phyloP scores from a whole-genome alignment of 2,329 filamentous ascomycete genomes.

The Corynespora cassiicola region DNA sequence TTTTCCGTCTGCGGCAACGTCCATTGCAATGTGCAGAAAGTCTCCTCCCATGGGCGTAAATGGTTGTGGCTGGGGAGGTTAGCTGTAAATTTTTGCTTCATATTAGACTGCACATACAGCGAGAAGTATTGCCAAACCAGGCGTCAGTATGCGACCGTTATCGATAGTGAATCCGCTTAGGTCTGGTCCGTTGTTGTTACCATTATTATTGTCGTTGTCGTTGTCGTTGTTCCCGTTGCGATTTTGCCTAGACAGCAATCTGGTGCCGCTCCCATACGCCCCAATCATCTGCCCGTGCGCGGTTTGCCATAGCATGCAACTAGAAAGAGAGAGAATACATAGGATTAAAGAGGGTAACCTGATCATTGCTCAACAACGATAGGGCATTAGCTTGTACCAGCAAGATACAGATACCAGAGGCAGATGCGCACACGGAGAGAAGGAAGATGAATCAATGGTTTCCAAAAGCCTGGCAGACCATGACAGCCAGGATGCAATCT shows the following conservation, averaged over 20 bases:
- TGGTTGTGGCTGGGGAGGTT: constrained; percentile 37
- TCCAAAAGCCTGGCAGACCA: constrained; percentile 12
- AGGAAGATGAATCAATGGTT: neutral
- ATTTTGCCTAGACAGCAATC: constrained; percentile 21
- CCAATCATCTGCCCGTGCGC: constrained; percentile 38
- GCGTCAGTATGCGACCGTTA: constrained; percentile 73
- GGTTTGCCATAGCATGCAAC: constrained; percentile 18
- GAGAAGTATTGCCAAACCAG: constrained; percentile 71
- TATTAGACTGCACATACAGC: constrained; percentile 45
- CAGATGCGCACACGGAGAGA: constrained; percentile 6
- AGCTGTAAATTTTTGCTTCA: constrained; percentile 6
- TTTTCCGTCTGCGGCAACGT: constrained; percentile 70
- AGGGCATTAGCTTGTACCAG: constrained; percentile 27
- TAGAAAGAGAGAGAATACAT: constrained; percentile 19
- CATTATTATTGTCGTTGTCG: constrained; percentile 21
- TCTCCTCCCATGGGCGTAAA: constrained; percentile 49
- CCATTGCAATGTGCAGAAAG: constrained; percentile 68
- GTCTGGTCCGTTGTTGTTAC: constrained; percentile 13
- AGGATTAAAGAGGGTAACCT: constrained; percentile 19
- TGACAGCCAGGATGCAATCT: constrained; percentile 14
- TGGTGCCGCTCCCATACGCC: constrained; percentile 15
- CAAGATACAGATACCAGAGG: constrained; percentile 13
- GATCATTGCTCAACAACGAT: constrained; percentile 39
- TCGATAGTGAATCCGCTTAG: constrained; percentile 60
- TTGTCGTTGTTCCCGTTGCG: constrained; percentile 9